These are phyloP conservation scores for Chrysanthemum seticuspe DNA, from an alignment of 129 eudicot genomes.

Conservation along the genomic window DNA sequence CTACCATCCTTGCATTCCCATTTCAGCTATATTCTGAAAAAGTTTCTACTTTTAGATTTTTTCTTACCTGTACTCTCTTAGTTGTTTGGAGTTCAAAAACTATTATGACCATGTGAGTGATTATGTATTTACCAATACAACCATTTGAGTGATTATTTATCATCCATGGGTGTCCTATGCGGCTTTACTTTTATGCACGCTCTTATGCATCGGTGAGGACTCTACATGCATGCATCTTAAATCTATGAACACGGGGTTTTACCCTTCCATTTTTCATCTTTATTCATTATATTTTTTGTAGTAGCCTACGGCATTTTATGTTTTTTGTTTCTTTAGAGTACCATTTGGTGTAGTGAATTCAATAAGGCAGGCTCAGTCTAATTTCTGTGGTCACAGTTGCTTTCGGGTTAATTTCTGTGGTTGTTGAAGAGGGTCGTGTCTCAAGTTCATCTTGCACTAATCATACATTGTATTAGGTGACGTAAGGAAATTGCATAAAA, in stretches of 20 bases:
- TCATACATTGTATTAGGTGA: background rate
- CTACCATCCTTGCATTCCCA: background rate
- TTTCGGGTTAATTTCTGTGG: background rate
- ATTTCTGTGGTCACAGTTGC: background rate
- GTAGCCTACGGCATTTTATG: background rate
- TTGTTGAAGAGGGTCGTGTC: background rate
- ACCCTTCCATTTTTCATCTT: background rate
- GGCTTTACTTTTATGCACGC: background rate
- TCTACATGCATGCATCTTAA: background rate
- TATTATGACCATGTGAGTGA: too few relatives aligned
- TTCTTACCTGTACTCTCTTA: background rate
- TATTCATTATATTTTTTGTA: background rate
- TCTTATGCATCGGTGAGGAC: conserved; percentile 13
- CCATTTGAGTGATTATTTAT: conserved; percentile 11
- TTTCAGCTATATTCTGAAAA: background rate
- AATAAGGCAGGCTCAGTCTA: background rate
- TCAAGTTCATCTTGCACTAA: background rate
- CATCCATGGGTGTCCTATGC: background rate
- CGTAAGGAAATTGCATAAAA: background rate
- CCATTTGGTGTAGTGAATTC: background rate
- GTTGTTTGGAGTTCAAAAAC: background rate
- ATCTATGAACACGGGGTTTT: background rate
- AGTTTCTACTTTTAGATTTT: background rate
- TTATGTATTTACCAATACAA: background rate
- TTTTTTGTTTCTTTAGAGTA: background rate